phyloP scores from a whole-genome alignment of 768 basidiomycete species.

The Russula lepida region DNA sequence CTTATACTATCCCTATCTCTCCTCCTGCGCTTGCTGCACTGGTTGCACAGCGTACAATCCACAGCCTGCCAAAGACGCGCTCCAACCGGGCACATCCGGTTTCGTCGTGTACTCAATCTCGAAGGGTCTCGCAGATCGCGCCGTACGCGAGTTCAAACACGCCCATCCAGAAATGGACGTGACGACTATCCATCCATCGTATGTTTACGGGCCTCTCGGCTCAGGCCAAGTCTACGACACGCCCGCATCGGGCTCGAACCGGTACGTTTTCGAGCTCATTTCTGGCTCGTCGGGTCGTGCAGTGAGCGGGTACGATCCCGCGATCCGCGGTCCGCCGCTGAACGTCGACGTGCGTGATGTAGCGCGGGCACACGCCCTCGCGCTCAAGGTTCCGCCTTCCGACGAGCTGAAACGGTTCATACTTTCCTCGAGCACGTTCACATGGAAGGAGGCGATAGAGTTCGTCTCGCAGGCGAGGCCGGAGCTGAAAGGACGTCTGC shows the following conservation, averaged over 20 bases:
- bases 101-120: constrained; percentile 32
- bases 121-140: constrained; percentile 29
- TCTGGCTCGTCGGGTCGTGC: constrained; percentile 13
- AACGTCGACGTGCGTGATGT: constrained; percentile 29
- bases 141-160: constrained; percentile 24
- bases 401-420: constrained; percentile 21
- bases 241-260: constrained; percentile 22
- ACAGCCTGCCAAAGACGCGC: constrained; percentile 27
- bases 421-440: constrained; percentile 22
- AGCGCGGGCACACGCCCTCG: constrained; percentile 27
- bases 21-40: too few relatives aligned
- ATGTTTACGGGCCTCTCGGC: constrained; percentile 26
- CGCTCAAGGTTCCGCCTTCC: constrained; percentile 17
- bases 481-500: constrained; percentile 23
- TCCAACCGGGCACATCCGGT: constrained; percentile 20
- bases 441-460: constrained; percentile 24
- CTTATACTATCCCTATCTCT: too few relatives aligned
- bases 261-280: constrained; percentile 23
- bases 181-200: constrained; percentile 26
- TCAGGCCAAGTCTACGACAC: constrained; percentile 20
- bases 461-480: constrained; percentile 23
- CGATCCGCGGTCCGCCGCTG: constrained; percentile 16
- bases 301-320: constrained; percentile 14
- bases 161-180: constrained; percentile 25
- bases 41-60: constrained; percentile 31